Evolutionary conservation across 148 eudicot species (phyloP).

Genomic region (Beta vulgaris): DNA sequence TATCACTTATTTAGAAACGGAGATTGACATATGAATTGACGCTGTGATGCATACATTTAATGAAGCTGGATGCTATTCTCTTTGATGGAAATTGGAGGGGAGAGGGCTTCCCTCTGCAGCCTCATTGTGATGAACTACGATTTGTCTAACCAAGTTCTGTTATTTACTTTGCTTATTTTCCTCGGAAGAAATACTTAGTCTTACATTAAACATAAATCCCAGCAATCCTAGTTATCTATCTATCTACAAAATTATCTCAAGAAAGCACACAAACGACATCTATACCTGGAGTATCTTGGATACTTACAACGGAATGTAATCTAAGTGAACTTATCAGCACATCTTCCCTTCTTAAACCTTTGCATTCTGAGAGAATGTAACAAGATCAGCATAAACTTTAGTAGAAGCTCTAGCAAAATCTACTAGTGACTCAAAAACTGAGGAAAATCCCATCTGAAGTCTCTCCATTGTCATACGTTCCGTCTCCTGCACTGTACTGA

Average conservation of each 20-base stretch:
- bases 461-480: constrained; percentile 29
- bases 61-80: too few relatives aligned
- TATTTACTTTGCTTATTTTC: not conserved
- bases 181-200: not conserved
- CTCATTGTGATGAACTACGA: too few relatives aligned
- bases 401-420: constrained; percentile 46
- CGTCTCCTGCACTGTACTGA: constrained; percentile 33
- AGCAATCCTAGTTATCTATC: not conserved
- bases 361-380: constrained; percentile 27
- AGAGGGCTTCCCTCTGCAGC: too few relatives aligned
- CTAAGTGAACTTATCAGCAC: not conserved
- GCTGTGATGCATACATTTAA: too few relatives aligned
- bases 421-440: constrained; percentile 44
- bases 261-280: not conserved
- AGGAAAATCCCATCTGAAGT: constrained; percentile 45
- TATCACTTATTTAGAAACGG: too few relatives aligned
- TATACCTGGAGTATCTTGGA: not conserved
- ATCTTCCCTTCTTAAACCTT: constrained; percentile 4
- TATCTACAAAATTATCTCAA: constrained; percentile 1
- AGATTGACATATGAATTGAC: too few relatives aligned
- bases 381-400: constrained; percentile 42
- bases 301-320: not conserved
- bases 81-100: too few relatives aligned
- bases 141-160: not conserved
- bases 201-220: not conserved